phyloP scores from a whole-genome alignment of 225 moss, liverwort and hornwort species.

The Rhytidiadelphus loreus region DNA sequence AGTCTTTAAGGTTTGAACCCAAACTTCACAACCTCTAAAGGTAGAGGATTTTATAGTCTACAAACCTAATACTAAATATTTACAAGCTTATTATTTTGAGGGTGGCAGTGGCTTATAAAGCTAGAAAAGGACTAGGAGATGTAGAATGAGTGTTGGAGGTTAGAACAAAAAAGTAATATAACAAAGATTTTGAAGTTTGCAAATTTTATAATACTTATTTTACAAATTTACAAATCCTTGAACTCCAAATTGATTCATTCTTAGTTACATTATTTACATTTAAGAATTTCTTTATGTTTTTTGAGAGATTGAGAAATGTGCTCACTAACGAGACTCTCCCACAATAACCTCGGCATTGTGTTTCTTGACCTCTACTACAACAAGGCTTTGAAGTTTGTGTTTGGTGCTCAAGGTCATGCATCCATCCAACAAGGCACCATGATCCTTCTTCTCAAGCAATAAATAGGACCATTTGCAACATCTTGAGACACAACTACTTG shows the following conservation, averaged over 20 bases:
- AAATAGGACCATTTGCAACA: too few species aligned
- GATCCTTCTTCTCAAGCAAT: too few species aligned
- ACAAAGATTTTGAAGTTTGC: too few species aligned
- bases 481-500: too few species aligned
- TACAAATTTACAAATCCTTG: too few species aligned
- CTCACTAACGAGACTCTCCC: fast-evolving
- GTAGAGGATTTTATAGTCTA: neutral
- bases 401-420: too few species aligned
- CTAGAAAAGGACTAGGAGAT: neutral
- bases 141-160: neutral
- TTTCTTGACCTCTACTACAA: neutral
- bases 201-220: too few species aligned
- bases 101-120: neutral
- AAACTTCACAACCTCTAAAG: neutral
- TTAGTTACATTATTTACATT: too few species aligned
- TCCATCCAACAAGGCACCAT: too few species aligned
- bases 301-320: neutral
- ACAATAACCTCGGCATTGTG: neutral
- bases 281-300: too few species aligned
- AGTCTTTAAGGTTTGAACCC: neutral
- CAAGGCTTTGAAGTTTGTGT: too few species aligned
- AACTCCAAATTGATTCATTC: too few species aligned
- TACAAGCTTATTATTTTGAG: neutral
- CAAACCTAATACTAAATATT: neutral
- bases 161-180: neutral